phyloP scores from a whole-genome alignment of 192 early-diverging fungal genomes.

The Backusella parvicylindrica region DNA sequence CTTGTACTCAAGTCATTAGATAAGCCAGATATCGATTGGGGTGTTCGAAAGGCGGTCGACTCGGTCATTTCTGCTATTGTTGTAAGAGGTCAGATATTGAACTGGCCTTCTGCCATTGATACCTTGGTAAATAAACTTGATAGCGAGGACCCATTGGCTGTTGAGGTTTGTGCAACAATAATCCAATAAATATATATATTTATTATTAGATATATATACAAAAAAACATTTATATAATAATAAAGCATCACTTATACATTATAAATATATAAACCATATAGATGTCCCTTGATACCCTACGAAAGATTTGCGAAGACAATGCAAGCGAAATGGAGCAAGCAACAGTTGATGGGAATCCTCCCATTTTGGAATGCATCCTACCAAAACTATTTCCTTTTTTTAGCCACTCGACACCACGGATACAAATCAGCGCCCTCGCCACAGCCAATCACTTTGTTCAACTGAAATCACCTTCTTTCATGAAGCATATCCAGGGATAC shows the following conservation, averaged over 20 bases:
- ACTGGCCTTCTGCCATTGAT: constrained; percentile 79
- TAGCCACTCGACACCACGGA: constrained; percentile 61
- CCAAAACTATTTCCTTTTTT: constrained; percentile 86
- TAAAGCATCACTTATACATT: no score
- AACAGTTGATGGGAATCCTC: constrained; percentile 65
- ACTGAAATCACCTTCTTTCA: constrained; percentile 63
- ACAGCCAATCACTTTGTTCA: constrained; percentile 86
- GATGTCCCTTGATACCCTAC: constrained; percentile 81
- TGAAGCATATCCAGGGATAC: constrained; percentile 62
- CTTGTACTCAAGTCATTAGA: constrained; percentile 36
- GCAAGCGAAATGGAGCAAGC: constrained; percentile 73
- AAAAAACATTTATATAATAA: no score
- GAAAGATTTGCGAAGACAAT: constrained; percentile 96
- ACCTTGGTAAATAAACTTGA: constrained; percentile 76
- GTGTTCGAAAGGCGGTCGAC: constrained; percentile 76
- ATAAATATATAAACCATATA: constrained; percentile 16
- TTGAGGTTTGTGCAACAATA: constrained; percentile 71
- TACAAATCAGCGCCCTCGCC: constrained; percentile 79
- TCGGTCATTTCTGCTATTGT: constrained; percentile 89
- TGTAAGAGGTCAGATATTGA: constrained; percentile 54
- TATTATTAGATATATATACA: no score
- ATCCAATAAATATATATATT: no score
- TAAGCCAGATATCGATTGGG: constrained; percentile 52
- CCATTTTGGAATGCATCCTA: constrained; percentile 76
- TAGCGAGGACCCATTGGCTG: constrained; percentile 56